These are phyloP conservation scores for Yamadazyma songkhlaensis DNA, from an alignment of 1,139 yeast species.

Conservation along the genomic window DNA sequence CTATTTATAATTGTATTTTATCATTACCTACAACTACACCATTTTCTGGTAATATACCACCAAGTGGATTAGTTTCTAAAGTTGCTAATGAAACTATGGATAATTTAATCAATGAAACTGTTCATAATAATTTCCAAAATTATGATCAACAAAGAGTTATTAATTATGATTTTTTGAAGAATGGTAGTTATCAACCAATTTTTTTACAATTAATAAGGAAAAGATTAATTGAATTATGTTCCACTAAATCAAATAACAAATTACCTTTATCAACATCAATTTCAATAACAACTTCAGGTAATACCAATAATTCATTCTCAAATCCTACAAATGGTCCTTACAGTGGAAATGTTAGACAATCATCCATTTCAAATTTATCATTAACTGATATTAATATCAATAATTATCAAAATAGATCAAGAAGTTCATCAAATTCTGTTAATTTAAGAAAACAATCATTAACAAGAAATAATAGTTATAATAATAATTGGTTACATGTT, in stretches of 20 bases:
- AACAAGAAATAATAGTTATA: constrained; percentile 42
- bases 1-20: constrained; percentile 33
- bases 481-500: constrained; percentile 45
- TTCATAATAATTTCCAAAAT: constrained; percentile 16
- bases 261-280: constrained; percentile 29
- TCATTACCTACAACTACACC: constrained; percentile 48
- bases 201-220: constrained; percentile 43
- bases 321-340: constrained; percentile 7
- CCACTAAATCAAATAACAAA: constrained; percentile 16
- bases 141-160: constrained; percentile 37
- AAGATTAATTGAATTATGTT: constrained; percentile 41
- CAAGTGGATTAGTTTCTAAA: constrained; percentile 44
- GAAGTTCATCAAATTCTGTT: constrained; percentile 21
- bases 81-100: constrained; percentile 44
- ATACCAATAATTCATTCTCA: not conserved
- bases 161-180: constrained; percentile 31
- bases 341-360: constrained; percentile 20
- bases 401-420: constrained; percentile 23
- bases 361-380: constrained; percentile 42
- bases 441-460: constrained; percentile 45
- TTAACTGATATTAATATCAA: constrained; percentile 40
- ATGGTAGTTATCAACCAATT: constrained; percentile 37
- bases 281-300: constrained; percentile 13
- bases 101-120: constrained; percentile 21
- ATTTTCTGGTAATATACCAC: constrained; percentile 42